Percentiles rank a stretch among this genome's conserved stretches.
Evolutionary conservation across 208 protist genomes (phyloP).

Genomic region (Leishmania braziliensis): DNA sequence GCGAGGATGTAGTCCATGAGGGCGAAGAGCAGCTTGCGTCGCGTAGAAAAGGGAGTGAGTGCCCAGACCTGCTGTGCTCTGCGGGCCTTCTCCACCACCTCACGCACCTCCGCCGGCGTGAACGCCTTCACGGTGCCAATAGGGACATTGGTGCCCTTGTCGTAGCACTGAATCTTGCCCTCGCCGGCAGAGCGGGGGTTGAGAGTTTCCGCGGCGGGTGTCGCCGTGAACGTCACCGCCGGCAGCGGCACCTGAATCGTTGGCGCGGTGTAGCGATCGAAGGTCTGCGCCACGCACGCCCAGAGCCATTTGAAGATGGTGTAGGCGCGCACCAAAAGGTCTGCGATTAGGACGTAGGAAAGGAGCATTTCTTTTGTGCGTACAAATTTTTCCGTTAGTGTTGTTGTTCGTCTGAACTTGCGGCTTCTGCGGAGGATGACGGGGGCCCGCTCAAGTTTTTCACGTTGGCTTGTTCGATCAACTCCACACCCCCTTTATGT

Average conservation of each 20-base stretch:
- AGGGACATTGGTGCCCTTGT: slow-evolving; percentile 86
- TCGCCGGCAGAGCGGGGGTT: slow-evolving; percentile 69
- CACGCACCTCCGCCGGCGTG: slow-evolving; percentile 72
- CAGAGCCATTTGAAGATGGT: slow-evolving; percentile 52
- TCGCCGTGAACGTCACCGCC: slow-evolving; percentile 47
- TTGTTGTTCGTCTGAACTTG: neutral
- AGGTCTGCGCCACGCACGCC: slow-evolving; percentile 42
- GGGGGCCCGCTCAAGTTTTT: no score
- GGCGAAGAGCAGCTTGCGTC: slow-evolving; percentile 81
- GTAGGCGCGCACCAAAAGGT: slow-evolving; percentile 67
- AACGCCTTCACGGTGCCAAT: slow-evolving; percentile 78
- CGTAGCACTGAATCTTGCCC: slow-evolving; percentile 87
- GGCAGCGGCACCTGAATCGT: slow-evolving; percentile 73
- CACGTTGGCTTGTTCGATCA: neutral
- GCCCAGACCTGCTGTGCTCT: slow-evolving; percentile 82
- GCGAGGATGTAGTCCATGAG: slow-evolving; percentile 89
- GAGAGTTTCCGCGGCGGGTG: slow-evolving; percentile 55
- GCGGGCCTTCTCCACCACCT: slow-evolving; percentile 64
- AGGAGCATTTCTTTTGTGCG: slow-evolving; percentile 35
- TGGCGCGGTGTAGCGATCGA: slow-evolving; percentile 85
- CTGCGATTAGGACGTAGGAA: slow-evolving; percentile 42
- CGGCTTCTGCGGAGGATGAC: no score
- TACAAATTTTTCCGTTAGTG: neutral
- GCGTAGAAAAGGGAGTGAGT: slow-evolving; percentile 84
- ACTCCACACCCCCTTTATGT: neutral